These are phyloP conservation scores for Echites panduratus DNA, from an alignment of 257 asterid species.

Conservation along the genomic window DNA sequence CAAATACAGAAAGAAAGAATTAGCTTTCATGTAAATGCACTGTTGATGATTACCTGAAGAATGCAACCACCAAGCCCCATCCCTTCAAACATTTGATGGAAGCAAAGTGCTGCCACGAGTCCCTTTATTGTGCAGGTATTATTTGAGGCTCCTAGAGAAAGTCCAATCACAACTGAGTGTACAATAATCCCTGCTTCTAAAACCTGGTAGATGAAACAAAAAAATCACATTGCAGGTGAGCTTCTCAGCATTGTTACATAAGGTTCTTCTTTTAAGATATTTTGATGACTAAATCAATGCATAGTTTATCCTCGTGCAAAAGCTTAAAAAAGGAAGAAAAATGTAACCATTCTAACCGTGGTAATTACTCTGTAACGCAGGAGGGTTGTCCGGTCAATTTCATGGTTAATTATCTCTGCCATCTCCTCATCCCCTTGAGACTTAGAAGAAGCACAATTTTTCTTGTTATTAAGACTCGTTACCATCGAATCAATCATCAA, in stretches of 20 bases:
- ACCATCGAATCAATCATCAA: conserved; percentile 54
- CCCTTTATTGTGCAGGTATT: conserved; percentile 35
- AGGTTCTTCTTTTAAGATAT: too few relatives aligned
- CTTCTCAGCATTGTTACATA: too few relatives aligned
- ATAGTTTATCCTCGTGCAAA: too few relatives aligned
- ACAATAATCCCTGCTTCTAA: conserved; percentile 42
- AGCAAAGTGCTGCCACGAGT: conserved; percentile 36
- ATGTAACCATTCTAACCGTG: too few relatives aligned
- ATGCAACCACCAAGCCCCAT: conserved; percentile 47
- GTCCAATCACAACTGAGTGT: conserved; percentile 39
- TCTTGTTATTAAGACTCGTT: conserved; percentile 40
- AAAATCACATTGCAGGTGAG: too few relatives aligned
- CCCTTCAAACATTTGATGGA: conserved; percentile 51
- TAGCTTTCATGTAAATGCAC: too few relatives aligned
- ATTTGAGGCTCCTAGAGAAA: conserved; percentile 38
- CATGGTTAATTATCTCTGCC: too few relatives aligned
- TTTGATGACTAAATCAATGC: too few relatives aligned
- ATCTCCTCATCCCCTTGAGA: conserved; percentile 31
- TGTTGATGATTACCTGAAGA: too few relatives aligned
- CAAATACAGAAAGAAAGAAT: too few relatives aligned
- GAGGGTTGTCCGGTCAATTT: conserved; percentile 27
- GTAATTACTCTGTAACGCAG: conserved; percentile 55
- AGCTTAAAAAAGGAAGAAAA: too few relatives aligned
- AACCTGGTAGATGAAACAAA: too few relatives aligned
- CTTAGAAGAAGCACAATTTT: conserved; percentile 15